A percentile compares a stretch with the other conserved stretches of the same genome.
These are phyloP conservation scores for Pythium sp. DNA, from an alignment of 352 stramenopile species.

Conservation along the genomic window DNA sequence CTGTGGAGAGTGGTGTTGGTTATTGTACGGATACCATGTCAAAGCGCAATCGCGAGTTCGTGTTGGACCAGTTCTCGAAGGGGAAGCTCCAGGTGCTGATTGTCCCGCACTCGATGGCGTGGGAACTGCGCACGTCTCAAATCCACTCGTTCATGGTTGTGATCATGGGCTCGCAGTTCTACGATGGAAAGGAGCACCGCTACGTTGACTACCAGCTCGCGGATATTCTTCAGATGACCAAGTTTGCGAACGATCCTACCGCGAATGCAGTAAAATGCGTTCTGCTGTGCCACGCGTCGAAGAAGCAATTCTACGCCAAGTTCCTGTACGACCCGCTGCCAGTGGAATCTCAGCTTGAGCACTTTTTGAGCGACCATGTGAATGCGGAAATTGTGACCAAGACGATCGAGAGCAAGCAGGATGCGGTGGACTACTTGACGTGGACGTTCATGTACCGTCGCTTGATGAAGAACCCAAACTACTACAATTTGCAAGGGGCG, in stretches of 20 bases:
- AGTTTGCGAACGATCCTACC: constrained; percentile 57
- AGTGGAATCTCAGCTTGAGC: constrained; percentile 98
- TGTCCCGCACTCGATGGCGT: constrained; percentile 93
- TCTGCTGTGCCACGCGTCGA: constrained; percentile 95
- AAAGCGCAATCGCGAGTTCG: constrained; percentile 85
- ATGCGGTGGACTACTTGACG: constrained; percentile 99
- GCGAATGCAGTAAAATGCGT: constrained; percentile 91
- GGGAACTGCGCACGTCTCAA: constrained; percentile 76
- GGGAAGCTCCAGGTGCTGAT: constrained; percentile 92
- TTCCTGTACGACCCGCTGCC: constrained; percentile 99
- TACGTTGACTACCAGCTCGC: constrained; percentile 97
- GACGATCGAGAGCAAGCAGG: constrained; percentile 98
- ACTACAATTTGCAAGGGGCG: constrained; percentile 97
- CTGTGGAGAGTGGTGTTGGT: constrained; percentile 92
- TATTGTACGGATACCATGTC: constrained; percentile 96
- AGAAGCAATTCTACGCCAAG: constrained; percentile 98
- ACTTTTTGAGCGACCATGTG: constrained; percentile 98
- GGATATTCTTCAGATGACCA: constrained; percentile 99
- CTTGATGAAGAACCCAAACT: constrained; percentile 99
- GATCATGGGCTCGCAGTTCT: constrained; percentile 97
- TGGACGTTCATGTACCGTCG: constrained; percentile 99
- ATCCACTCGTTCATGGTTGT: constrained; percentile 92
- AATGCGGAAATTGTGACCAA: constrained; percentile 99
- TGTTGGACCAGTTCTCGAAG: constrained; percentile 87
- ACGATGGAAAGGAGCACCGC: constrained; percentile 94